Conservation (phyloP, 768 basidiomycete genomes). For the Crepidotus variabilis region DNA sequence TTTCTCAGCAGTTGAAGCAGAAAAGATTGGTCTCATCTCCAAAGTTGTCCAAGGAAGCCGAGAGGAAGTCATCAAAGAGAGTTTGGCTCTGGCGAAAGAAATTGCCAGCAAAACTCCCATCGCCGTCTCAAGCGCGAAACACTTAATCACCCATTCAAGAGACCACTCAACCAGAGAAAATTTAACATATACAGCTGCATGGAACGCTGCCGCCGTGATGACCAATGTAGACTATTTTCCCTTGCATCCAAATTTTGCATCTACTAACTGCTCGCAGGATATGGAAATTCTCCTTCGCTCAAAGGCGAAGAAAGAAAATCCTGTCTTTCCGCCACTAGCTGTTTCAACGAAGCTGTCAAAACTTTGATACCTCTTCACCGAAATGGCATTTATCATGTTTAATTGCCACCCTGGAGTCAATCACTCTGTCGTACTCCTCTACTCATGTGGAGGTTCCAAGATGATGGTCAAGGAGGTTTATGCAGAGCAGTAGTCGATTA, state of each 20-base stretch:
- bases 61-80: constrained; percentile 62
- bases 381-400: too few species aligned
- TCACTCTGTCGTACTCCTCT: too few species aligned
- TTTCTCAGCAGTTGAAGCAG: constrained; percentile 71
- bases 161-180: constrained; percentile 60
- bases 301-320: constrained; percentile 24
- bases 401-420: too few species aligned
- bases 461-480: too few species aligned
- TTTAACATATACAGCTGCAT: constrained; percentile 38
- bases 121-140: constrained; percentile 75
- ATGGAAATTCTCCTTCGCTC: constrained; percentile 32
- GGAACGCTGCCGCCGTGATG: constrained; percentile 41
- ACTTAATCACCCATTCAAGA: constrained; percentile 68
- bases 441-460: too few species aligned
- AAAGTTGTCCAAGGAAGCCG: constrained; percentile 62
- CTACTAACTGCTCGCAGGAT: constrained; percentile 23
- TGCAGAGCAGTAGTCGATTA: too few species aligned
- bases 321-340: constrained; percentile 24
- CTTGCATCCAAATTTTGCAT: background rate
- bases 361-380: constrained; percentile 5
- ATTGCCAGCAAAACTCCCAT: constrained; percentile 80
- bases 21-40: constrained; percentile 69
- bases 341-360: constrained; percentile 19
- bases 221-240: constrained; percentile 26
- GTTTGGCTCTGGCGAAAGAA: constrained; percentile 57